Evolutionary conservation across 1,284 basidiomycete species (phyloP), one percentile per base, ranked within the genome.

Genomic region (Moesziomyces antarcticus): DNA sequence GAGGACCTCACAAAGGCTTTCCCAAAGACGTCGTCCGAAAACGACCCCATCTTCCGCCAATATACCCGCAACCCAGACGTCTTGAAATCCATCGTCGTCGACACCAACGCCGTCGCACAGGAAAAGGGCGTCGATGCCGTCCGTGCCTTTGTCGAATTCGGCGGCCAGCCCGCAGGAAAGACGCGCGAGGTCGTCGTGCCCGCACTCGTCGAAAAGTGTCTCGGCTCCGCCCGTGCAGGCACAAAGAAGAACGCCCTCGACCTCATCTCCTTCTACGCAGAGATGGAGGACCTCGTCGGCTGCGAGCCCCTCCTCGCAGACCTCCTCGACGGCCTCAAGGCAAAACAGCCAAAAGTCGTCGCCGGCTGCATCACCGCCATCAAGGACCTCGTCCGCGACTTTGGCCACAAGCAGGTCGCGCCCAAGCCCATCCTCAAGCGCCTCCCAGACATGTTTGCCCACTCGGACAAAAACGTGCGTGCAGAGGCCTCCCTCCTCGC

Each of bases 71-170:
- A 91, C 73, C 86, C 89, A 10, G 92, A 92, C 86, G 27, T 57
- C n/a, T 50, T 84, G 49, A 77, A 78, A 55, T 64, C 60, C 44
- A 81, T 80, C 65, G 75, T 73, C 37, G 51, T 75, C 4, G 97
- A 99, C 82, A 87, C 93, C 1, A 99, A 99, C 85, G 97, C 92
- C 14, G 96, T 98, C 33, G 95, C 97, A 13, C 97, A 99, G 85
- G 97, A 99, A 87, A 97, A 97, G 84, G 97, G 21, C 92, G 97
- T 85, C 91, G 93, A 79, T 86, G 96, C 43, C 88, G 92, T 73
- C 87, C 56, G 67, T 4, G 77, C 91, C 16, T 89, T 97, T 71
- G 90, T 97, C 73, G 93, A 93, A 85, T 93, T 91, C 80, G 93
- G 94, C 20, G 97, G 96, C 60, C 93, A 95, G 86, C 90, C 88